phyloP scores from a whole-genome alignment of 208 protist genomes.

The Tritrichomonas musculus region DNA sequence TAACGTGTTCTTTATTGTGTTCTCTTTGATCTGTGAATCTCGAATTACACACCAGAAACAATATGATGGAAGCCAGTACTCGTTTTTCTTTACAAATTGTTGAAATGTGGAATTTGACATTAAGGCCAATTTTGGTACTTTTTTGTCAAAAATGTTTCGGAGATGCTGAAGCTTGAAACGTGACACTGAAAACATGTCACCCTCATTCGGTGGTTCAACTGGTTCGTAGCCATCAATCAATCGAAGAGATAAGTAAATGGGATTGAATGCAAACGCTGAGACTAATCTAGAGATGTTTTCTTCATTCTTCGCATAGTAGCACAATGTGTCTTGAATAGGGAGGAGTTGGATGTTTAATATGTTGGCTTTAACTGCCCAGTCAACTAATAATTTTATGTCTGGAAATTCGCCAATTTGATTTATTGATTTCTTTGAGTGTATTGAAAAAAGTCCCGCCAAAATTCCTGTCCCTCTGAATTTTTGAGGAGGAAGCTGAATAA shows the following conservation, averaged over 20 bases:
- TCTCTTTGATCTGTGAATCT: not conserved
- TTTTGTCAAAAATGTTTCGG: not conserved
- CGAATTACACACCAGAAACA: not conserved
- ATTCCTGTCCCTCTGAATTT: not conserved
- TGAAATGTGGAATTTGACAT: not conserved
- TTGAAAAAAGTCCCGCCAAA: not conserved
- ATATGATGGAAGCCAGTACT: not conserved
- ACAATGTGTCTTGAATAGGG: not conserved
- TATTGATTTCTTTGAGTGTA: not conserved
- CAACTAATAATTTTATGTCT: not conserved
- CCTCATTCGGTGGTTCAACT: too few species aligned
- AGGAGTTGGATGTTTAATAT: not conserved
- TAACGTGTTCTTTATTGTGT: not conserved
- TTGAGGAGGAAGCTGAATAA: not conserved
- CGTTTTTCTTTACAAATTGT: not conserved
- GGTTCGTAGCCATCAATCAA: not conserved
- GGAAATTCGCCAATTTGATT: not conserved
- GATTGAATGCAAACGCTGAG: conserved; percentile 14
- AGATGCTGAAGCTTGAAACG: not conserved
- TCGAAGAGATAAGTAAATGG: not conserved
- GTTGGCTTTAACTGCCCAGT: conserved; percentile 1
- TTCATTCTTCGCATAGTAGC: not conserved
- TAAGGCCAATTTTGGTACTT: not conserved
- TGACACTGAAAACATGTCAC: not conserved
- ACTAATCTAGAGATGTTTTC: not conserved